phyloP scores from a whole-genome alignment of 495 filamentous ascomycete genomes.

The Trichodelitschia bisporula region DNA sequence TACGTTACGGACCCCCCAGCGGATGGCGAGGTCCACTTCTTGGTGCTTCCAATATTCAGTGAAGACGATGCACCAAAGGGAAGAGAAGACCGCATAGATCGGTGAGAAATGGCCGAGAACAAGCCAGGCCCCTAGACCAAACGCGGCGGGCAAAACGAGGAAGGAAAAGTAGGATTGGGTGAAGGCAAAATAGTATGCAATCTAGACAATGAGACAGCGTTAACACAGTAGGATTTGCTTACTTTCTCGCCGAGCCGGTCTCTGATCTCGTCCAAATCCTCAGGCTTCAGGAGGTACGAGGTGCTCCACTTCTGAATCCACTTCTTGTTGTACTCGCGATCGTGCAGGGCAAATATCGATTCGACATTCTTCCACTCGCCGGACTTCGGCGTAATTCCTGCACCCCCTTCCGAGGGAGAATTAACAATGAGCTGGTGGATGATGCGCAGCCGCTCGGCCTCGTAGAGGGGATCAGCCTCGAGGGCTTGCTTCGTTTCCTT shows the following conservation, averaged over 20 bases:
- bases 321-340: conserved; percentile 60
- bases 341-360: conserved; percentile 71
- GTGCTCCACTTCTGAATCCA: conserved; percentile 81
- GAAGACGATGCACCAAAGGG: conserved; percentile 73
- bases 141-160: conserved; percentile 56
- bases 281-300: conserved; percentile 49
- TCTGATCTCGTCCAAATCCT: conserved; percentile 66
- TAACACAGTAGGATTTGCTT: not conserved
- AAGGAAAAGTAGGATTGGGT: conserved; percentile 80
- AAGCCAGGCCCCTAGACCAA: conserved; percentile 63
- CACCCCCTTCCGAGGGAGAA: conserved; percentile 58
- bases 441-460: conserved; percentile 70
- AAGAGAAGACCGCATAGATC: conserved; percentile 58
- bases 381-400: conserved; percentile 59
- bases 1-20: conserved; percentile 80
- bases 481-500: conserved; percentile 39
- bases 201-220: conserved; percentile 14
- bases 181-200: conserved; percentile 94
- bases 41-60: conserved; percentile 95
- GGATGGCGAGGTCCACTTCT: conserved; percentile 69
- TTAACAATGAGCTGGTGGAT: conserved; percentile 73
- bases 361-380: conserved; percentile 72
- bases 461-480: conserved; percentile 43
- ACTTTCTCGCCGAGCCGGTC: conserved; percentile 78
- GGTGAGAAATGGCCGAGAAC: conserved; percentile 65